These are phyloP conservation scores for Trichophaea hybrida DNA, from an alignment of 2,329 filamentous ascomycete species.

Conservation along the genomic window DNA sequence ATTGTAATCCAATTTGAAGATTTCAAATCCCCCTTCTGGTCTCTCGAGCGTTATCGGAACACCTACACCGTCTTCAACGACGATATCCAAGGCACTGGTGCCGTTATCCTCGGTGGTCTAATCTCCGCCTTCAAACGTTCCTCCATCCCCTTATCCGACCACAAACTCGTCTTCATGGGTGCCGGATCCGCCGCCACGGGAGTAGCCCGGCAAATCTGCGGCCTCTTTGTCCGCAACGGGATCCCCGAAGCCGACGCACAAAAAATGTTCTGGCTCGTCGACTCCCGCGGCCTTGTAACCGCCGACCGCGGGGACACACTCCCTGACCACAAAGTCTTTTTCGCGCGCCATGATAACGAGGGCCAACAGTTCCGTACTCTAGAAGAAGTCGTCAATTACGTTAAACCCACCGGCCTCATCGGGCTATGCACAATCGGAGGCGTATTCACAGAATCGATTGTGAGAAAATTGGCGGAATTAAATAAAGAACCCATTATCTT, in stretches of 20 bases:
- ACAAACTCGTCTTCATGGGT: constrained; percentile 90
- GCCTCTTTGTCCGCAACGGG: constrained; percentile 89
- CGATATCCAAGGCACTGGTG: constrained; percentile 93
- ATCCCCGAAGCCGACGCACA: constrained; percentile 75
- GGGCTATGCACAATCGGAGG: constrained; percentile 89
- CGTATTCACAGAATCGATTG: constrained; percentile 77
- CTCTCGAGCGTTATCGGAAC: constrained; percentile 76
- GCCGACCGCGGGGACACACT: constrained; percentile 84
- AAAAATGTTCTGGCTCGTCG: constrained; percentile 91
- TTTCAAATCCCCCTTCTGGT: constrained; percentile 94
- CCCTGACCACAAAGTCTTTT: constrained; percentile 73
- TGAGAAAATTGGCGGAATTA: constrained; percentile 47
- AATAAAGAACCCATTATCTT: constrained; percentile 83
- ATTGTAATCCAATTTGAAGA: constrained; percentile 89
- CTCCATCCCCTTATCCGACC: constrained; percentile 70
- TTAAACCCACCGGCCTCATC: constrained; percentile 87
- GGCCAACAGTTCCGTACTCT: constrained; percentile 62
- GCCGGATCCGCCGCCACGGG: constrained; percentile 91
- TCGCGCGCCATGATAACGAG: constrained; percentile 49
- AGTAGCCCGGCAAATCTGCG: constrained; percentile 93
- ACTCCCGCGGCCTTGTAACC: constrained; percentile 91
- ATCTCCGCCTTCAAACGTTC: constrained; percentile 59
- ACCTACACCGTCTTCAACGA: constrained; percentile 96
- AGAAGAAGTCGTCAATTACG: constrained; percentile 82
- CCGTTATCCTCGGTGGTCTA: constrained; percentile 77